Evolutionary conservation across 148 eudicot genomes (phyloP).

Genomic region (Rhododendron ovatum): DNA sequence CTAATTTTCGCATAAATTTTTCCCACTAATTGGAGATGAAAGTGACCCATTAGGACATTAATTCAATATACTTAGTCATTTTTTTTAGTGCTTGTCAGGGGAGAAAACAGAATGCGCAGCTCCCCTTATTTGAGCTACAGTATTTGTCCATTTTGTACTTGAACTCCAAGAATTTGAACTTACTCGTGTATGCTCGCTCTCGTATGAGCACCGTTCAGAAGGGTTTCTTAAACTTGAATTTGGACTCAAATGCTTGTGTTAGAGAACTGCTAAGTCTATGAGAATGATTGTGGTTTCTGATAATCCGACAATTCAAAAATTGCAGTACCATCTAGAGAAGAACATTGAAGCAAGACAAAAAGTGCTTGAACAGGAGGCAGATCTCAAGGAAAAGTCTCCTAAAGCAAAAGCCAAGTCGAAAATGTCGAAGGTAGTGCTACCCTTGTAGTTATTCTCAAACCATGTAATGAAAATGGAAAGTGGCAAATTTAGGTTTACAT

Average conservation of each 20-base stretch:
- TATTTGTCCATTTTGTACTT: neutral
- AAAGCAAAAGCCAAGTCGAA: slow-evolving; percentile 93
- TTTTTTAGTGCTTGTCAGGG: no score
- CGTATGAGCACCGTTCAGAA: neutral
- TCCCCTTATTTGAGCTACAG: no score
- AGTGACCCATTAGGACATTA: no score
- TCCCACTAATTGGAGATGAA: no score
- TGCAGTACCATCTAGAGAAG: slow-evolving; percentile 95
- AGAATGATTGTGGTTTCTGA: neutral
- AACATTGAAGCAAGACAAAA: slow-evolving; percentile 81
- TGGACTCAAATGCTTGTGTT: neutral
- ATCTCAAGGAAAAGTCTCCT: slow-evolving; percentile 77
- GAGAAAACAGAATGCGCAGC: no score
- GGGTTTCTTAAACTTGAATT: neutral
- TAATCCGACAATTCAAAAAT: slow-evolving; percentile 1
- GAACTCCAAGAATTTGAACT: neutral
- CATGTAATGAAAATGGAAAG: neutral
- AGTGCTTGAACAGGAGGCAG: slow-evolving; percentile 82
- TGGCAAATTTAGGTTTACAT: neutral
- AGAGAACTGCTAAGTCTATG: neutral
- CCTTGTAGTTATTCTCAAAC: neutral
- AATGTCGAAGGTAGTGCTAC: slow-evolving; percentile 75
- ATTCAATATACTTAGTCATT: no score
- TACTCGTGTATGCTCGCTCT: neutral
- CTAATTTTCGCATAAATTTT: no score